These are phyloP conservation scores for Bromus sterilis DNA, from an alignment of 176 grass and related monocot genomes.

Conservation along the genomic window DNA sequence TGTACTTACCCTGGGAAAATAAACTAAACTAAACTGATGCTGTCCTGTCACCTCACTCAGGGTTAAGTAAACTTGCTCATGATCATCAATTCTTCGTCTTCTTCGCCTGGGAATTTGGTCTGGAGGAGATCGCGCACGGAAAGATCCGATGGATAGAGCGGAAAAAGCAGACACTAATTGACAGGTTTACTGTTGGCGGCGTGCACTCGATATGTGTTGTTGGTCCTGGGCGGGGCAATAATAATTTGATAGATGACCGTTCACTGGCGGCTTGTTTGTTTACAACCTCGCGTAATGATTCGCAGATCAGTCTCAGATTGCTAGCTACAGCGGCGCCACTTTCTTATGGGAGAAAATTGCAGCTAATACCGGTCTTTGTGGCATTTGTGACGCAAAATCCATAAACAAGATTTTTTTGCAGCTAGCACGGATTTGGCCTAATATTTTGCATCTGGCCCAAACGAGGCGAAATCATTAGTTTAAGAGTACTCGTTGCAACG, in stretches of 20 bases:
- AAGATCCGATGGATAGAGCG: neutral
- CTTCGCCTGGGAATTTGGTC: neutral
- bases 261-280: conserved; percentile 10
- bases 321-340: neutral
- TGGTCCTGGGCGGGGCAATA: neutral
- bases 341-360: too few species aligned
- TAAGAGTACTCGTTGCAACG: too few species aligned
- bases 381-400: too few species aligned
- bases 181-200: conserved; percentile 11
- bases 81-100: neutral
- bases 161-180: neutral
- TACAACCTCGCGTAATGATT: conserved; percentile 14
- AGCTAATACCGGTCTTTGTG: too few species aligned
- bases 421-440: too few species aligned
- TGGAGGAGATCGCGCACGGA: neutral
- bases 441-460: too few species aligned
- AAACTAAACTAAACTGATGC: neutral
- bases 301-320: neutral
- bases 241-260: conserved; percentile 42
- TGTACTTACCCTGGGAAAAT: neutral
- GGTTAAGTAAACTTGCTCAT: neutral
- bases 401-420: too few species aligned
- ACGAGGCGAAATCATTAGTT: too few species aligned
- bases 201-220: conserved; percentile 11
- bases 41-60: neutral